These are phyloP conservation scores for Apiosordaria backusii DNA, from an alignment of 495 filamentous ascomycete genomes.

Conservation along the genomic window DNA sequence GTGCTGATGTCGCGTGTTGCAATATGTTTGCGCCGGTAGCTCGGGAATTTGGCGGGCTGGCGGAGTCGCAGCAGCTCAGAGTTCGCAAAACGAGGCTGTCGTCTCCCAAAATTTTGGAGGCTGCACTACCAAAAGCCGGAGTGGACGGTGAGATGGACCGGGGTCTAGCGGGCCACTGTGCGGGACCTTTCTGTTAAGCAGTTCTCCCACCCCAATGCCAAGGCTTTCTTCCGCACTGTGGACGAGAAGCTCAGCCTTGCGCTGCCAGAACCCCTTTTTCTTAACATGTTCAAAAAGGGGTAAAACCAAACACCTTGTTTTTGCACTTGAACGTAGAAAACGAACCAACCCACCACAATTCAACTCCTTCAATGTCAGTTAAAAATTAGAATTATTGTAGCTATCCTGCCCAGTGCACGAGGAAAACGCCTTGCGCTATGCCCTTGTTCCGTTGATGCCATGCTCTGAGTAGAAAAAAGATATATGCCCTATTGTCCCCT, in stretches of 20 bases:
- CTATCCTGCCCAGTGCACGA: neutral
- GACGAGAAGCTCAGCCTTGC: neutral
- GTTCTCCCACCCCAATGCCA: neutral
- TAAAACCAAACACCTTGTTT: neutral
- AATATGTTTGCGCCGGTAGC: neutral
- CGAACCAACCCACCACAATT: neutral
- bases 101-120: slow-evolving; percentile 7
- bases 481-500: neutral
- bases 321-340: neutral
- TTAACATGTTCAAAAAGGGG: neutral
- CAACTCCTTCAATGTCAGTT: neutral
- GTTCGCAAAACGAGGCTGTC: neutral
- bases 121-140: neutral
- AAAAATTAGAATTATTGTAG: slow-evolving; percentile 3
- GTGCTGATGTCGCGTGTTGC: neutral
- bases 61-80: neutral
- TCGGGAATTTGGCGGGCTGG: neutral
- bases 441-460: slow-evolving; percentile 2
- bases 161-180: neutral
- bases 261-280: neutral
- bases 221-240: slow-evolving; percentile 1
- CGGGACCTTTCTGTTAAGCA: neutral
- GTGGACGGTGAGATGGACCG: neutral
- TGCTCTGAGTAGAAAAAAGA: neutral
- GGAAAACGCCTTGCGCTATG: neutral